A percentile compares a stretch with the other conserved stretches of the same genome.
phyloP scores from a whole-genome alignment of 2,329 filamentous ascomycete genomes.

The Pseudopyricularia cyperi region DNA sequence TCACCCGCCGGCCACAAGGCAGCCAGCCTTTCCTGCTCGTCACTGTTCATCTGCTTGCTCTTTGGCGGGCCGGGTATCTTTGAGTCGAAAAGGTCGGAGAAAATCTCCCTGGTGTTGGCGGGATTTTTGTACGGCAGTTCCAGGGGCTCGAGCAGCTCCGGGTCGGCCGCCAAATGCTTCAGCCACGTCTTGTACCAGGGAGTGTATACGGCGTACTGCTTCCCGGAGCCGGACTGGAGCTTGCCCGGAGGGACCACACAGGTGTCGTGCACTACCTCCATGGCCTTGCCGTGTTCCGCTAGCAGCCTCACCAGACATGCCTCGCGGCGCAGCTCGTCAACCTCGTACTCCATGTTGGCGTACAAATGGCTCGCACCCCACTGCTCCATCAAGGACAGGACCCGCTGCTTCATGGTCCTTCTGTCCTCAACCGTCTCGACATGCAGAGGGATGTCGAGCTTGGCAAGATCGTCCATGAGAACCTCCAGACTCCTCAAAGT shows the following conservation, averaged over 20 bases:
- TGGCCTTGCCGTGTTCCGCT: conserved; percentile 48
- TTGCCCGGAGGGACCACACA: conserved; percentile 68
- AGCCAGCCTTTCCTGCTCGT: conserved; percentile 44
- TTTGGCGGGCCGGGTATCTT: conserved; percentile 48
- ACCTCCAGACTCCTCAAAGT: conserved; percentile 57
- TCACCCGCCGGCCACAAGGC: conserved; percentile 57
- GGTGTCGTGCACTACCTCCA: conserved; percentile 67
- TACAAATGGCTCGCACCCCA: conserved; percentile 69
- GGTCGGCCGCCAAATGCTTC: conserved; percentile 55
- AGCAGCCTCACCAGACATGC: conserved; percentile 49
- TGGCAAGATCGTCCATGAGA: conserved; percentile 52
- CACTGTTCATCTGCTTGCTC: conserved; percentile 45
- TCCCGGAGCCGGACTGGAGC: conserved; percentile 53
- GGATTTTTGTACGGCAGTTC: conserved; percentile 46
- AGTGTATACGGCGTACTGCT: conserved; percentile 71
- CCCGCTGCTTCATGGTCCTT: conserved; percentile 42
- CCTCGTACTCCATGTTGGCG: conserved; percentile 82
- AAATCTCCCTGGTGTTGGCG: conserved; percentile 22
- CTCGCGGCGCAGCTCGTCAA: conserved; percentile 76
- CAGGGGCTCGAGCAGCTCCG: conserved; percentile 49
- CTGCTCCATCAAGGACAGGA: conserved; percentile 51
- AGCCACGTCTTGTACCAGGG: conserved; percentile 76
- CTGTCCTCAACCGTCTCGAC: conserved; percentile 59
- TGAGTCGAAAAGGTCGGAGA: conserved; percentile 43
- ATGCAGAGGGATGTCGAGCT: conserved; percentile 65